These are phyloP conservation scores for Dothiorella sarmentorum DNA, from an alignment of 2,329 filamentous ascomycete species.

Conservation along the genomic window DNA sequence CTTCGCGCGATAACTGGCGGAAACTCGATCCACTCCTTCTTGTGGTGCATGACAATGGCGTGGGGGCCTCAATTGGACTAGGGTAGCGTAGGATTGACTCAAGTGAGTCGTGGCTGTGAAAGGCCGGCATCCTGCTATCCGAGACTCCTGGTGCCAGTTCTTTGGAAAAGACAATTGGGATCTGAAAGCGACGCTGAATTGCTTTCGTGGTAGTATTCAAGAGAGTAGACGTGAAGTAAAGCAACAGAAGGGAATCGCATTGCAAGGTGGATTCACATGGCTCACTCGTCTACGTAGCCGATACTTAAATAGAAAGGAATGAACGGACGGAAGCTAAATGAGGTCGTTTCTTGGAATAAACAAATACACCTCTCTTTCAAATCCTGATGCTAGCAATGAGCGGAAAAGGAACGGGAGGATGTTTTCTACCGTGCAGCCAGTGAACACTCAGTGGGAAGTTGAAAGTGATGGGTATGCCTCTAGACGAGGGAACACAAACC, in stretches of 20 bases:
- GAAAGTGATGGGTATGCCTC: neutral
- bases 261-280: neutral
- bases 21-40: neutral
- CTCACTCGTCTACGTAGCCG: neutral
- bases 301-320: neutral
- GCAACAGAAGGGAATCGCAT: neutral
- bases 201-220: neutral
- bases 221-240: neutral
- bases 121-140: too few relatives aligned
- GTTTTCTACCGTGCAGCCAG: neutral
- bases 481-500: neutral
- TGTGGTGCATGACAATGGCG: neutral
- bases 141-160: too few relatives aligned
- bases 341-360: neutral
- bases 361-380: neutral
- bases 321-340: neutral
- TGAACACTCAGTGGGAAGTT: neutral
- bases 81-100: too few relatives aligned
- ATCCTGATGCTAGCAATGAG: neutral
- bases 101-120: too few relatives aligned
- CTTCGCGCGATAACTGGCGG: slow-evolving; percentile 31
- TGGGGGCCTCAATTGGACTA: neutral
- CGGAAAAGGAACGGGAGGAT: neutral
- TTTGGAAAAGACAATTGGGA: neutral
- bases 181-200: too few relatives aligned